These are phyloP conservation scores for Pholiota adiposa DNA, from an alignment of 1,284 basidiomycete species.

Conservation along the genomic window DNA sequence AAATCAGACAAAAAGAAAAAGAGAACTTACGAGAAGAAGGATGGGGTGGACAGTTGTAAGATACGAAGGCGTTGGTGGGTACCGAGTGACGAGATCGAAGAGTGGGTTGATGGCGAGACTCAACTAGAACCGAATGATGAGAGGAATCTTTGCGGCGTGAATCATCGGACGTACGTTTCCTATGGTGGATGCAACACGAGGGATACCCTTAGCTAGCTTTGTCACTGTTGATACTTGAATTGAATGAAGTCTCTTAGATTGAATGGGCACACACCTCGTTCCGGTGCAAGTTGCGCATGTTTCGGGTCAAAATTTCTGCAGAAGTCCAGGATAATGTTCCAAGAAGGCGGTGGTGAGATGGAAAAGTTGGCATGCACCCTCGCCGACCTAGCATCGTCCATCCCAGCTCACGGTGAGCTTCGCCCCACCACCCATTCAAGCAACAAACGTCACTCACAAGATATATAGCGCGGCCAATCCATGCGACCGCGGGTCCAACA, in stretches of 20 bases:
- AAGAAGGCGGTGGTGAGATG: constrained; percentile 42
- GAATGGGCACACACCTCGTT: constrained; percentile 56
- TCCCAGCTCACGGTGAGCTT: neutral
- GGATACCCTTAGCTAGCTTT: constrained; percentile 50
- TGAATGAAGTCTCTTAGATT: neutral
- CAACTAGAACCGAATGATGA: constrained; percentile 26
- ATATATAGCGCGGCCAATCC: constrained; percentile 72
- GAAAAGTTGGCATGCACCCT: constrained; percentile 43
- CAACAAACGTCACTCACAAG: constrained; percentile 56
- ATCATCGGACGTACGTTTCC: constrained; percentile 38
- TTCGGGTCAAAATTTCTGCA: constrained; percentile 59
- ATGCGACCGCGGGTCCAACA: constrained; percentile 57
- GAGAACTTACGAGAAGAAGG: constrained; percentile 49
- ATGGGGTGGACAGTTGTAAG: constrained; percentile 73
- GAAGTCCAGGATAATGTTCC: constrained; percentile 52
- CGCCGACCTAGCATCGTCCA: constrained; percentile 48
- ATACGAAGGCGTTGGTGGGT: constrained; percentile 56
- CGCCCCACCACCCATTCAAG: neutral
- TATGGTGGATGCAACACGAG: constrained; percentile 25
- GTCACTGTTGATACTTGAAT: constrained; percentile 40
- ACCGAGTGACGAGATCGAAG: constrained; percentile 60
- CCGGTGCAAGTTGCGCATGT: constrained; percentile 66
- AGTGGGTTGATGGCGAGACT: constrained; percentile 62
- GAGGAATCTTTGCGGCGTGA: too few relatives aligned
- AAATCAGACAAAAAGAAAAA: constrained; percentile 8